phyloP scores from a whole-genome alignment of 2,329 filamentous ascomycete genomes.

The Conoideocrella luteorostrata region DNA sequence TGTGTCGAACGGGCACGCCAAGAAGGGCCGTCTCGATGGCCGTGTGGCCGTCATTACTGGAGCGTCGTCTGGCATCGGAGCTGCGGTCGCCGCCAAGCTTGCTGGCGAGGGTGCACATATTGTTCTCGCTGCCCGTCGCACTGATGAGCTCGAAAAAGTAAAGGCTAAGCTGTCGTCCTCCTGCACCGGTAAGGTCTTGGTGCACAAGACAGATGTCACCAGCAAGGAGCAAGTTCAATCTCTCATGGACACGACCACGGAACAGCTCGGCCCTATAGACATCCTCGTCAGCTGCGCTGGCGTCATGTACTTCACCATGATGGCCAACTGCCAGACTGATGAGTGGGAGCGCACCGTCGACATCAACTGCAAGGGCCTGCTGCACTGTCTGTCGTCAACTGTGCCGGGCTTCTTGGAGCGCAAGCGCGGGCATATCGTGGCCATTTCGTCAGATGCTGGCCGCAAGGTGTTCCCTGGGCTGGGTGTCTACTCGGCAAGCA shows the following conservation, averaged over 20 bases:
- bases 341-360: conserved; percentile 80
- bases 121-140: conserved; percentile 64
- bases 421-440: conserved; percentile 65
- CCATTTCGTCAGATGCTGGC: conserved; percentile 76
- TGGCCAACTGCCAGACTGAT: conserved; percentile 66
- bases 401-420: conserved; percentile 67
- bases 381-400: conserved; percentile 63
- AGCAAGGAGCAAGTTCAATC: conserved; percentile 58
- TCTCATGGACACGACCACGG: conserved; percentile 52
- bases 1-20: conserved; percentile 10
- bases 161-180: conserved; percentile 52
- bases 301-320: conserved; percentile 87
- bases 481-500: conserved; percentile 75
- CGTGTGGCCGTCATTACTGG: conserved; percentile 72
- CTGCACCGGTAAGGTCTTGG: conserved; percentile 60
- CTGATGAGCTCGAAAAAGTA: conserved; percentile 60
- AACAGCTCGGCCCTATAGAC: conserved; percentile 65
- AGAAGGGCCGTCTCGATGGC: conserved; percentile 56
- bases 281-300: conserved; percentile 76
- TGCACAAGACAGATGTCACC: conserved; percentile 68
- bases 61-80: conserved; percentile 73
- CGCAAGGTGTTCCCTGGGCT: conserved; percentile 76
- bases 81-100: conserved; percentile 63
- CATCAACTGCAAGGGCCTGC: conserved; percentile 78
- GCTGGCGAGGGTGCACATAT: conserved; percentile 66